Percentiles rank a stretch among this genome's conserved stretches.
Conservation (phyloP, 352 stramenopile species). For the Globisporangium spinosum region DNA sequence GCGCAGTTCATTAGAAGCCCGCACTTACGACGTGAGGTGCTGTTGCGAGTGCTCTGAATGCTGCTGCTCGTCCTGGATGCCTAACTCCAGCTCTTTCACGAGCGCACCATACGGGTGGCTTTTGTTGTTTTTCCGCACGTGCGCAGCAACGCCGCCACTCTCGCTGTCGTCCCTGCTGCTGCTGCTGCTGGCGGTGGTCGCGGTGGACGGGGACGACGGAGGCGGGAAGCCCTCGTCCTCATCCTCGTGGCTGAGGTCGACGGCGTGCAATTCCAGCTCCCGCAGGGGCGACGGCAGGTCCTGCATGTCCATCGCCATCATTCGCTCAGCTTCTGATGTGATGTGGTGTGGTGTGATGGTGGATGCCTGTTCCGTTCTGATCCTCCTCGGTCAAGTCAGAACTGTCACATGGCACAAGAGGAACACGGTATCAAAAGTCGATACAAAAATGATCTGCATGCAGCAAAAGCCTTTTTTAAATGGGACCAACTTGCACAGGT, state of each 20-base stretch:
- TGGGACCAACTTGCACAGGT: background rate
- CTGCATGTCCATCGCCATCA: slow-evolving; percentile 13
- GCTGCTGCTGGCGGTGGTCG: slow-evolving; percentile 19
- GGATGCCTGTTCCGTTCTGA: slow-evolving; percentile 6
- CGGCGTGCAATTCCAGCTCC: slow-evolving; percentile 24
- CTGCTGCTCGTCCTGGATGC: slow-evolving; percentile 20
- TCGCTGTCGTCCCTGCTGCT: slow-evolving; percentile 4
- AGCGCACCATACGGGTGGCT: background rate
- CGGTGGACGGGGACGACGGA: slow-evolving; percentile 26
- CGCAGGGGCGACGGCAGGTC: slow-evolving; percentile 21
- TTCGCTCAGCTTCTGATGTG: background rate
- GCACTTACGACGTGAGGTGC: slow-evolving; percentile 43
- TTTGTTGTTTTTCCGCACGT: slow-evolving; percentile 4
- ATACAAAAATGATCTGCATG: background rate
- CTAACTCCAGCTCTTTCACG: slow-evolving; percentile 14
- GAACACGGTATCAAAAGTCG: background rate
- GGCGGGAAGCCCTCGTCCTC: slow-evolving; percentile 10
- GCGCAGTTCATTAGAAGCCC: background rate
- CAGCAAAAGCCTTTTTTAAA: background rate
- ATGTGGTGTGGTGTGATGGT: background rate
- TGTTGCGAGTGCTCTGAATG: slow-evolving; percentile 18
- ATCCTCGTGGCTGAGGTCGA: slow-evolving; percentile 26
- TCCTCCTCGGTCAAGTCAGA: background rate
- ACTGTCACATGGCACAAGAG: background rate
- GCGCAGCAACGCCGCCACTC: background rate